phyloP scores from a whole-genome alignment of 768 basidiomycete species.

The Lactarius pseudohatsudake region DNA sequence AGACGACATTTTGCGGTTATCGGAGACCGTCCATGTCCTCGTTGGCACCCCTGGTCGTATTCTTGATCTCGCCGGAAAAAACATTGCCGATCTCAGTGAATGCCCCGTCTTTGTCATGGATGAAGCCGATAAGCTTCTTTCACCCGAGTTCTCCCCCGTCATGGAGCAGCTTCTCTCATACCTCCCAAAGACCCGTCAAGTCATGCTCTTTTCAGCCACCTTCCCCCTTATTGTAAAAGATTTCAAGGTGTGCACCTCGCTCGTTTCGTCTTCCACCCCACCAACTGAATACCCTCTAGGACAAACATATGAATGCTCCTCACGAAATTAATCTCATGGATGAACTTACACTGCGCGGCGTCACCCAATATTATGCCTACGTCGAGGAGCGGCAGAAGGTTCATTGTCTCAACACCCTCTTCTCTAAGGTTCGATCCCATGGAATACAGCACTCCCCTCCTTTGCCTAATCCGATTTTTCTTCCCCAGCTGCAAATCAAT shows the following conservation, averaged over 20 bases:
- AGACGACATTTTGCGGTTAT: conserved; percentile 93
- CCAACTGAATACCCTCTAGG: conserved; percentile 46
- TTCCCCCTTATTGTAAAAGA: conserved; percentile 99
- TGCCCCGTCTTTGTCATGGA: conserved; percentile 99
- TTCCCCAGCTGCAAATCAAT: conserved; percentile 93
- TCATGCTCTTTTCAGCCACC: conserved; percentile 99
- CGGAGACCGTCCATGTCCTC: conserved; percentile 90
- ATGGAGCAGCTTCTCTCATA: conserved; percentile 93
- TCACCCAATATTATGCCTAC: conserved; percentile 99
- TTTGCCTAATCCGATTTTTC: conserved; percentile 13
- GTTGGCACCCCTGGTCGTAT: conserved; percentile 98
- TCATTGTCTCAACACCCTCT: conserved; percentile 98
- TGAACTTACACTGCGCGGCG: conserved; percentile 96
- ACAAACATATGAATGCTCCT: conserved; percentile 94
- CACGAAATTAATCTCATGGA: conserved; percentile 99
- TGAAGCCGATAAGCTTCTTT: conserved; percentile 97
- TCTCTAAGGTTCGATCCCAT: conserved; percentile 75
- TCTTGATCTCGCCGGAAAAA: conserved; percentile 90
- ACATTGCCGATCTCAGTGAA: conserved; percentile 88
- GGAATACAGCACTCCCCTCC: neutral
- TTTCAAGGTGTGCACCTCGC: conserved; percentile 71
- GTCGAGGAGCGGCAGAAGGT: conserved; percentile 99
- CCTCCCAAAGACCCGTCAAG: conserved; percentile 83
- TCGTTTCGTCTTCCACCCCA: neutral
- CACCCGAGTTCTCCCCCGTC: conserved; percentile 96